Conservation (phyloP, 768 basidiomycete genomes). For the Cystobasidium onofrii region DNA sequence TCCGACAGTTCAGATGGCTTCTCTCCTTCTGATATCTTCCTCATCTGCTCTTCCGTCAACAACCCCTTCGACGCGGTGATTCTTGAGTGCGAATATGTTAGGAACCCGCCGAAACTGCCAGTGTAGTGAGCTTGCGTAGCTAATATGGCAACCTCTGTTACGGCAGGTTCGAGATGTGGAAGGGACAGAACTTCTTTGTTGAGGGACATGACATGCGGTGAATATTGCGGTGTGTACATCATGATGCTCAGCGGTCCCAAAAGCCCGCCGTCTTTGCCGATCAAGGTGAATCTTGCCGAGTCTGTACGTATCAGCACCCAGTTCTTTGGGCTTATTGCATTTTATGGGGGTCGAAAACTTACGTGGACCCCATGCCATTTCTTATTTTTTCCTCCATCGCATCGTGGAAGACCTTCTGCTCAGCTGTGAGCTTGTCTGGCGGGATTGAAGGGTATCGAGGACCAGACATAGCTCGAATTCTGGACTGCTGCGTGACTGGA, state of each 20-base stretch:
- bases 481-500: no score
- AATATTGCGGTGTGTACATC: neutral
- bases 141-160: neutral
- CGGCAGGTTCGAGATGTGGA: neutral
- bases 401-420: constrained; percentile 10
- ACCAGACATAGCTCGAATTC: constrained; percentile 8
- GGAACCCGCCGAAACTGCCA: neutral
- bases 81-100: neutral
- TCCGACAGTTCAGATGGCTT: neutral
- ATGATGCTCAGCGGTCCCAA: constrained; percentile 5
- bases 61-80: neutral
- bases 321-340: neutral
- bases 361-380: constrained; percentile 7
- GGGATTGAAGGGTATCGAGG: neutral
- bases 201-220: neutral
- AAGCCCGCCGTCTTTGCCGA: neutral
- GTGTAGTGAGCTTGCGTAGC: constrained; percentile 6
- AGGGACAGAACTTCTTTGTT: neutral
- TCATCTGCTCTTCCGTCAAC: neutral
- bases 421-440: neutral
- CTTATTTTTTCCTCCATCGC: neutral
- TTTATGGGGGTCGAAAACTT: neutral
- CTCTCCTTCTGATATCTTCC: neutral
- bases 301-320: neutral
- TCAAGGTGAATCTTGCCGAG: neutral